Conservation (phyloP, 129 eudicot genomes). For the Tagetes erecta region DNA sequence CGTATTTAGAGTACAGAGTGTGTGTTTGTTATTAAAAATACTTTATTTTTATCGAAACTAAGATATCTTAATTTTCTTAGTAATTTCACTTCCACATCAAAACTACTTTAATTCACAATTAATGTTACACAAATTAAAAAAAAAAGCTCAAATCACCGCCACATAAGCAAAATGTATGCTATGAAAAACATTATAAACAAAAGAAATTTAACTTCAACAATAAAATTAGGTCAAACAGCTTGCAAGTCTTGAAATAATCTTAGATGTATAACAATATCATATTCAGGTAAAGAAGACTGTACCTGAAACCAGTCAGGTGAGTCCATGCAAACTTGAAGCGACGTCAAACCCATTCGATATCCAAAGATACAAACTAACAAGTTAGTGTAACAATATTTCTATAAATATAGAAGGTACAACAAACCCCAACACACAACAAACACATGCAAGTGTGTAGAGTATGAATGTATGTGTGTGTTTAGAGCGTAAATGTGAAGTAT, state of each 20-base stretch:
- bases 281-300: neutral
- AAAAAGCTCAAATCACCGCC: neutral
- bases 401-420: neutral
- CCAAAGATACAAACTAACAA: neutral
- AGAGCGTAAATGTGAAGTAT: slow-evolving; percentile 31
- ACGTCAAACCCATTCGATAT: slow-evolving; percentile 58
- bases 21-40: no score
- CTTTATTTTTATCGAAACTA: no score
- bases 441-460: slow-evolving; percentile 30
- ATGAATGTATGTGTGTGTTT: neutral
- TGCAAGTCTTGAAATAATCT: neutral
- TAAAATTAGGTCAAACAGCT: neutral
- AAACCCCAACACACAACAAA: slow-evolving; percentile 34
- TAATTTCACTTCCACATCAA: neutral
- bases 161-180: neutral
- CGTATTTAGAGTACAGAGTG: no score
- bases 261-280: neutral
- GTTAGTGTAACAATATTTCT: neutral
- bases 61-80: no score
- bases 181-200: neutral
- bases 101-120: neutral
- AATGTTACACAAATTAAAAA: neutral
- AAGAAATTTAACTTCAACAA: neutral
- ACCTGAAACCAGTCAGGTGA: slow-evolving; percentile 93
- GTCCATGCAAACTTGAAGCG: slow-evolving; percentile 95